phyloP scores from a whole-genome alignment of 768 basidiomycete species.

The Hericium erinaceus region DNA sequence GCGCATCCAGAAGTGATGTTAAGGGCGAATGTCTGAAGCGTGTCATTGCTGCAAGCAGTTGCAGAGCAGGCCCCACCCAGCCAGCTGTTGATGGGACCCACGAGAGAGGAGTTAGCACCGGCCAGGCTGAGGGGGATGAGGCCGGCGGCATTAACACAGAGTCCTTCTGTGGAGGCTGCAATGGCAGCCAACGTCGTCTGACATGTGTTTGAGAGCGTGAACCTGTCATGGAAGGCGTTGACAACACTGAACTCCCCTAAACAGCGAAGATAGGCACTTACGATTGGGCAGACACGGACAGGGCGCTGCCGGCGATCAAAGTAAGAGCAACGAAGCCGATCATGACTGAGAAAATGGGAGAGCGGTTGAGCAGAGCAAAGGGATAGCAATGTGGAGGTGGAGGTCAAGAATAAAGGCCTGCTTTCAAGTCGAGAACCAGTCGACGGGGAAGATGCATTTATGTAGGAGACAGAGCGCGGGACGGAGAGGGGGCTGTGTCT shows the following conservation, averaged over 20 bases:
- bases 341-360: background rate
- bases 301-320: slow-evolving; percentile 10
- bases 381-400: background rate
- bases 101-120: slow-evolving; percentile 28
- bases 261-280: slow-evolving; percentile 4
- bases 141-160: slow-evolving; percentile 40
- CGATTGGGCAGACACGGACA: slow-evolving; percentile 15
- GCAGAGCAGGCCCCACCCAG: slow-evolving; percentile 44
- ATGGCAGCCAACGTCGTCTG: slow-evolving; percentile 35
- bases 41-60: slow-evolving; percentile 47
- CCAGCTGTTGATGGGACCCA: slow-evolving; percentile 51
- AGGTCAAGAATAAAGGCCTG: background rate
- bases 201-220: slow-evolving; percentile 41
- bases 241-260: background rate
- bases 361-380: background rate
- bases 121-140: slow-evolving; percentile 32
- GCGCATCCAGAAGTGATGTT: slow-evolving; percentile 47
- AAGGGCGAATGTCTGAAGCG: slow-evolving; percentile 43
- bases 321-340: slow-evolving; percentile 6
- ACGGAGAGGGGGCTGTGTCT: too few relatives aligned
- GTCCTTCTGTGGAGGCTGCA: slow-evolving; percentile 31
- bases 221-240: background rate
- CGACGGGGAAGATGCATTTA: too few relatives aligned
- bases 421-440: background rate
- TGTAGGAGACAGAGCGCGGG: too few relatives aligned